phyloP scores from a whole-genome alignment of 1,284 basidiomycete species.

The Microbotryum saponariae region DNA sequence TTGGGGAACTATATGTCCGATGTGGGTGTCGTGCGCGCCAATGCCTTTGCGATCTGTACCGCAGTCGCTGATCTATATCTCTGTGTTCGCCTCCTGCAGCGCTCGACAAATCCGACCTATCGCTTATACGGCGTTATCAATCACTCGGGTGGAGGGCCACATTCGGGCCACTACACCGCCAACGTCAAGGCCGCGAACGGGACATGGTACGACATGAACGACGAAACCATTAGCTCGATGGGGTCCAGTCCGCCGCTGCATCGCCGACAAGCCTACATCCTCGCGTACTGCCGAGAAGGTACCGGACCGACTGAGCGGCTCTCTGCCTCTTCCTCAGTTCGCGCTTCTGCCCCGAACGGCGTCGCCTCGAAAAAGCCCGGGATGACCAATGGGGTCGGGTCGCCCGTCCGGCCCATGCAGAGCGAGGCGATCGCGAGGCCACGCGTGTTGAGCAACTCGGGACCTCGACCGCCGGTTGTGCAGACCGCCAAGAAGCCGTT shows the following conservation, averaged over 20 bases:
- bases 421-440: no score
- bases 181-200: slow-evolving; percentile 66
- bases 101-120: slow-evolving; percentile 57
- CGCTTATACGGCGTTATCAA: slow-evolving; percentile 84
- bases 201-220: slow-evolving; percentile 88
- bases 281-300: slow-evolving; percentile 74
- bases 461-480: no score
- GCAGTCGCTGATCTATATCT: not conserved
- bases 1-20: slow-evolving; percentile 78
- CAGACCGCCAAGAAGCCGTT: no score
- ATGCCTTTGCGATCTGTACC: not conserved
- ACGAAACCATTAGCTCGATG: slow-evolving; percentile 50
- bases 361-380: no score
- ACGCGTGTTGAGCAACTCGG: no score
- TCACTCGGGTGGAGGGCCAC: slow-evolving; percentile 84
- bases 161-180: slow-evolving; percentile 93
- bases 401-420: no score
- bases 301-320: no score
- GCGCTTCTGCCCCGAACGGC: no score
- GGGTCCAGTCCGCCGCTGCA: no score
- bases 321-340: no score
- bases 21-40: slow-evolving; percentile 33
- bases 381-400: no score
- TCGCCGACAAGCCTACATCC: slow-evolving; percentile 62
- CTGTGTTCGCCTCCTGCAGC: slow-evolving; percentile 3